Conservation (phyloP, 768 basidiomycete species). For the Solioccasus polychromus region DNA sequence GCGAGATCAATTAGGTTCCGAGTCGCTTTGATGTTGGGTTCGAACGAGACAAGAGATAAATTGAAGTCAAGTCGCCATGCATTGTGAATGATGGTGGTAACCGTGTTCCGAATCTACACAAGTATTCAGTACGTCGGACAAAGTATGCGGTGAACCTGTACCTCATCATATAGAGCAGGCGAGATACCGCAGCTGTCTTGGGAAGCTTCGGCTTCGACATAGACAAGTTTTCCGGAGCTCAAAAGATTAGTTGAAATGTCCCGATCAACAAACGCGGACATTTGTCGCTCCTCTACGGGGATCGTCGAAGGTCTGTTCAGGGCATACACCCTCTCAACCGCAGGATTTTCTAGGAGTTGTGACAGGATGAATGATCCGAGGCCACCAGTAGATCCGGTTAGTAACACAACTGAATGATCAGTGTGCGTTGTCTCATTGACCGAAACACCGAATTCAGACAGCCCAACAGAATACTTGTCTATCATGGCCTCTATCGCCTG, state of each 20-base stretch:
- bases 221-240: constrained; percentile 31
- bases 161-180: constrained; percentile 26
- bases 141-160: constrained; percentile 4
- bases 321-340: constrained; percentile 31
- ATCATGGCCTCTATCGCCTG: constrained; percentile 35
- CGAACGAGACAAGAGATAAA: constrained; percentile 35
- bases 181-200: constrained; percentile 30
- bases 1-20: constrained; percentile 33
- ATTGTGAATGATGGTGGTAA: constrained; percentile 35
- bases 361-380: constrained; percentile 40
- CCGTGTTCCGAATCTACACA: constrained; percentile 16
- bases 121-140: too few species aligned
- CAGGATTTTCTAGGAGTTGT: constrained; percentile 22
- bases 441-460: constrained; percentile 14
- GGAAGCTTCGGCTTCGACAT: constrained; percentile 39
- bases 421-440: background rate
- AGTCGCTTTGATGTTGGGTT: constrained; percentile 33
- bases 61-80: constrained; percentile 46
- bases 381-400: constrained; percentile 45
- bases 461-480: constrained; percentile 32
- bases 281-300: constrained; percentile 27
- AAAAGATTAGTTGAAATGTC: constrained; percentile 32
- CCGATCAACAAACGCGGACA: constrained; percentile 33
- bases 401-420: background rate
- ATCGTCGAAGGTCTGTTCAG: constrained; percentile 28